Base-by-base conservation (phyloP, 345 rosid genomes). In the Hypericum perforatum region DNA sequence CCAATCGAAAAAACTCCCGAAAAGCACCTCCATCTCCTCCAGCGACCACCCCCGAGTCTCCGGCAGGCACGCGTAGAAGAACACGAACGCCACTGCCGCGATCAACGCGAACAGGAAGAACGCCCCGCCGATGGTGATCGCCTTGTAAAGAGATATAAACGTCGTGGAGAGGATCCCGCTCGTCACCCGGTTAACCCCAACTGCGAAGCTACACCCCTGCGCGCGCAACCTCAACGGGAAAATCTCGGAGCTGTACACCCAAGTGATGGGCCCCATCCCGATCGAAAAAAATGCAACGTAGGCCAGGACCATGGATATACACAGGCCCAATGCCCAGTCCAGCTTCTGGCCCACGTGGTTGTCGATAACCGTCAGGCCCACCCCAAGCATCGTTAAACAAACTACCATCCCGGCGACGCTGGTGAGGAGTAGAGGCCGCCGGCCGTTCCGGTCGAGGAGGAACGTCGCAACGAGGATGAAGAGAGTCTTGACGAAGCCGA, bases 241-340 rank as follows among this genome's bases (percentile, higher is more conserved):
- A 37, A 60, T 66, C 65, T 66, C 70, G 9, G 66, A 61, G 65
- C 58, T 67, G 58, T 67, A 67, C 8, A 67, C 66, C 61, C 66
- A 67, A 7, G 65, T 42, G 48, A 67, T 56, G 9, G 71, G 71
- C 2, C 71, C 71, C 49, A 61, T 32, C 13, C 71, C 71, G 4
- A 67, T 67, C 7, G 71, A 60, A 53, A 60, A 67, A 0, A 49
- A 50, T 0, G 62, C 61, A 10, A 49, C 61, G 52, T 5, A 55
- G 5, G 63, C 7, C 15, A 60, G 7, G 7, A 55, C 70, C 37
- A 40, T 49, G 5, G 66, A 38, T 12, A 61, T 56, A 58, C 71
- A 49, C 53, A 67, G 38, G 3, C 14, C 65, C 10, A 67, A 13
- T 2, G 71, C 71, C 71, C 71, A 67, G 44, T 43, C 52, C 29